phyloP scores from a whole-genome alignment of 441 rosid genomes.

The Eutrema salsugineum region DNA sequence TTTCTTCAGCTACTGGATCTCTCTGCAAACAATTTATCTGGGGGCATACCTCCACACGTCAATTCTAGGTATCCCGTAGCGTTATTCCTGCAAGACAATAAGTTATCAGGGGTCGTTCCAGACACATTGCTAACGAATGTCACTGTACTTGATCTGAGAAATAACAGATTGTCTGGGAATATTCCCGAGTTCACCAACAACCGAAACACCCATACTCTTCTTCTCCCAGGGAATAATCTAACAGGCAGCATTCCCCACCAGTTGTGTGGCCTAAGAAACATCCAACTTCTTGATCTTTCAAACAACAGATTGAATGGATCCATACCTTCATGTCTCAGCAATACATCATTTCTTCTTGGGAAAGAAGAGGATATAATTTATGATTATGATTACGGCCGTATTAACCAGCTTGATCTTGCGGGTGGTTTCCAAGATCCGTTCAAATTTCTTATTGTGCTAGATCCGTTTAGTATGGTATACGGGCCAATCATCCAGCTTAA shows the following conservation, averaged over 20 bases:
- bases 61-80: background rate
- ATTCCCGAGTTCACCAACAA: background rate
- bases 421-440: too few relatives aligned
- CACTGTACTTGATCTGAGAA: conserved; percentile 3
- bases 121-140: background rate
- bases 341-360: background rate
- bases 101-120: background rate
- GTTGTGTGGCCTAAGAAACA: conserved; percentile 10
- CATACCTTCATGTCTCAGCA: conserved; percentile 23
- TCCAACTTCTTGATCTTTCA: conserved; percentile 10
- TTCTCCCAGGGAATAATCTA: conserved; percentile 3
- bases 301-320: conserved; percentile 7
- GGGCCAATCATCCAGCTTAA: background rate
- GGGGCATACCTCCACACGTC: background rate
- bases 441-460: background rate
- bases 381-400: too few relatives aligned
- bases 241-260: background rate
- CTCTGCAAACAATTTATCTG: conserved; percentile 15
- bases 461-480: background rate
- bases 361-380: too few relatives aligned
- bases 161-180: conserved; percentile 15
- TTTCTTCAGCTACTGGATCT: background rate
- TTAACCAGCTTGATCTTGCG: too few relatives aligned
- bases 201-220: background rate
- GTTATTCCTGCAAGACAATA: conserved; percentile 12